Base-by-base conservation (phyloP, 1,139 yeast species). In the Candida frijolesensis region DNA sequence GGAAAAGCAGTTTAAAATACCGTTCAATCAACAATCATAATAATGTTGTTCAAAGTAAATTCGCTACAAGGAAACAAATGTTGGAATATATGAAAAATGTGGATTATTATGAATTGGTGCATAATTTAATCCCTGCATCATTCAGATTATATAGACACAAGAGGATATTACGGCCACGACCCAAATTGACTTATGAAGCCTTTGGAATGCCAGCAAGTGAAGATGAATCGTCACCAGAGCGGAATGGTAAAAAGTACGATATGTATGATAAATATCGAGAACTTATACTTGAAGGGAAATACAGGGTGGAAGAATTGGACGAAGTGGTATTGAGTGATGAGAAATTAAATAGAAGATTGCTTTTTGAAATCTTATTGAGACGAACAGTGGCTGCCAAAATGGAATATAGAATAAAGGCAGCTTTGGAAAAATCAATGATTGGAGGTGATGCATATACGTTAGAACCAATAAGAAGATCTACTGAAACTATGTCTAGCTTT, bases 361-460 rank as follows among this genome's bases (percentile, higher is more conserved):
- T 72, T 15, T 63, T 74, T 42, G 80, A 76, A 48, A 57, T 74
- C 1, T 63, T 76, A 41, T 51, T 76, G 15, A 63, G 80, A 49
- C 60, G 79, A 52, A 76, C 79, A 0, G 58, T 76, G 54, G 76
- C 79, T 40, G 80, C 79, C 2, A 76, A 76, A 59, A 65, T 76
- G 15, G 72, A 63, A 2, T 76, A 67, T 54, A 57, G 81, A 42
- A 61, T 74, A 46, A 22, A 51, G 44, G 12, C 44, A 34, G 44
- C 52, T 12, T 42, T 52, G 8, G 59, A 56, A 34, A 47, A 53
- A 10, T 45, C 60, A 1, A 48, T 64, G 7, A 59, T 62, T 42
- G 60, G 57, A 37, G 61, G 67, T 18, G 57, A 59, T 33, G 56
- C 60, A 14, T 70, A 64, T 52, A 67, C 66, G 50, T 62, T 72